Evolutionary conservation across 176 grass and related monocot genomes (phyloP), one percentile per base, ranked within the genome.

Genomic region (Avena eriantha): DNA sequence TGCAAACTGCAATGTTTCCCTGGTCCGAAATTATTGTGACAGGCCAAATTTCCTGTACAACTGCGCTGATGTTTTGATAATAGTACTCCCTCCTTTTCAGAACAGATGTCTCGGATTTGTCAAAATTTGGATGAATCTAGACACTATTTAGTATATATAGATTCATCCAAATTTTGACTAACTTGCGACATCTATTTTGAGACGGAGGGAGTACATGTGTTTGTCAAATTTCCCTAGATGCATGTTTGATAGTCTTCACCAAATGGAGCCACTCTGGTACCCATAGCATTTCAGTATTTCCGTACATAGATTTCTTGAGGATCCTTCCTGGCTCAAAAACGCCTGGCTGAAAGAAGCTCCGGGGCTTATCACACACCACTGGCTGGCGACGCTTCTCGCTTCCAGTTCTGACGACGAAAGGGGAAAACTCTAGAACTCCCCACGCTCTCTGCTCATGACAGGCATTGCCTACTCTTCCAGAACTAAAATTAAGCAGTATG

Each of bases 331-430:
- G 26, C 73, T 75, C 33, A 35, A 54, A 72, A 88, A 84, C 12
- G 55, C 54, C 55, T 53, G 59, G 50, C n/a, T 19, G 73, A 29
- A 51, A 83, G 51, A 24, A 29, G 77, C 23, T 31, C 2, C 4
- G 29, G 29, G 29, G 41, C 56, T 46, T 68, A 53, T 76, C 46
- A 76, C 16, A 33, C 79, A 87, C 68, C 85, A 53, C 23, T 86
- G 85, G 45, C 78, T 65, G 46, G 29, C 53, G 55, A 50, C 7
- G 78, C 29, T 46, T 73, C 67, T 61, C 29, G 29, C 73, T 77
- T 65, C 57, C 43, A 34, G 33, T 18, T 39, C 13, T 31, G 45
- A 65, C 9, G 17, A 29, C 50, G 0, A 21, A 23, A 74, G 3
- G 46, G 22, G 7, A 73, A 47, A 21, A 19, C 4, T 75, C 16